Percentiles rank a stretch among this genome's conserved stretches.
These are phyloP conservation scores for Quercus aquifolioides DNA, from an alignment of 306 rosid genomes.

Conservation along the genomic window DNA sequence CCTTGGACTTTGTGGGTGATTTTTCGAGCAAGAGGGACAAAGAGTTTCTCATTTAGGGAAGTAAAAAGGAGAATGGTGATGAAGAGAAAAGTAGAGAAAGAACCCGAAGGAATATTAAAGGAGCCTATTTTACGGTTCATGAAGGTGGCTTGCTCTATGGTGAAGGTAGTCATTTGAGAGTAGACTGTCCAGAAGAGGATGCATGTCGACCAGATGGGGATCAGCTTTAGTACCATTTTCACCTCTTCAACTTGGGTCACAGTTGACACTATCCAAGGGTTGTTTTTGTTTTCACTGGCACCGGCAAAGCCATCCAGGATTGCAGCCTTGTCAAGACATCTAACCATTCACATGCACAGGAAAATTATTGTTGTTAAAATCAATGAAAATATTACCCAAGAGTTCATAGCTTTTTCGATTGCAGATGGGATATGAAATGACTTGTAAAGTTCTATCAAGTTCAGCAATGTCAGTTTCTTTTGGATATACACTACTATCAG, in stretches of 20 bases:
- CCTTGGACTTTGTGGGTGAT: constrained; percentile 73
- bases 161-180: constrained; percentile 93
- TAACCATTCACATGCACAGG: constrained; percentile 22
- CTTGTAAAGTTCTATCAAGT: background rate
- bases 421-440: background rate
- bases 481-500: no score
- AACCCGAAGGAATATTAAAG: constrained; percentile 65
- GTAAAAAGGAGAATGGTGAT: constrained; percentile 75
- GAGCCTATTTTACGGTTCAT: constrained; percentile 69
- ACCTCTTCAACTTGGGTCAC: constrained; percentile 87
- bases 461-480: no score
- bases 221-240: constrained; percentile 75
- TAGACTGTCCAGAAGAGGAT: constrained; percentile 93
- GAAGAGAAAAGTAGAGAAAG: constrained; percentile 68
- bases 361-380: constrained; percentile 11
- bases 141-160: constrained; percentile 94
- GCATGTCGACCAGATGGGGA: constrained; percentile 95
- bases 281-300: constrained; percentile 36
- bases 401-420: background rate
- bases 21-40: constrained; percentile 68
- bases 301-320: constrained; percentile 46
- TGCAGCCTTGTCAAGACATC: constrained; percentile 95
- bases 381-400: background rate
- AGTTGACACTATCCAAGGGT: constrained; percentile 69
- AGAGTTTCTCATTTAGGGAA: constrained; percentile 74